These are phyloP conservation scores for Nicotiana rustica DNA, from an alignment of 305 asterid genomes.

Conservation along the genomic window DNA sequence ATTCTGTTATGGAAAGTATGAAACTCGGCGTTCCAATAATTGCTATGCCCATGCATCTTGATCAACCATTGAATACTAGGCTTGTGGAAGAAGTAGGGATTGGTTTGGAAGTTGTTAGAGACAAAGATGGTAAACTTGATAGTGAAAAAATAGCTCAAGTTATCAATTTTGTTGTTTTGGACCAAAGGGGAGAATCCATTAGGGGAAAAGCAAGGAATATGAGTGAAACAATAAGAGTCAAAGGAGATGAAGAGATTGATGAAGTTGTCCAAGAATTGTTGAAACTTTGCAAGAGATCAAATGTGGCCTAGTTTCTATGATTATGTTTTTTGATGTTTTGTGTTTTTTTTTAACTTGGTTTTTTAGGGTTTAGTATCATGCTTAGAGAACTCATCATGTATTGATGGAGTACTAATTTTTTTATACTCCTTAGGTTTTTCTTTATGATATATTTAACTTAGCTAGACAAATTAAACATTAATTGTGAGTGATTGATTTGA, in stretches of 20 bases:
- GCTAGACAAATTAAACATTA: no score
- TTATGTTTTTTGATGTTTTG: neutral
- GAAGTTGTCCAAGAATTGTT: slow-evolving; percentile 28
- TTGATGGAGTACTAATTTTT: no score
- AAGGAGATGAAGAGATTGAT: slow-evolving; percentile 37
- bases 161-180: slow-evolving; percentile 20
- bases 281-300: slow-evolving; percentile 28
- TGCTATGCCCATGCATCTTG: slow-evolving; percentile 44
- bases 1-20: slow-evolving; percentile 39
- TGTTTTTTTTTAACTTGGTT: neutral
- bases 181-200: slow-evolving; percentile 11
- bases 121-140: slow-evolving; percentile 18
- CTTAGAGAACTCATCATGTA: no score
- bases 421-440: no score
- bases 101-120: slow-evolving; percentile 18
- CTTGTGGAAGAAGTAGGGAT: slow-evolving; percentile 30
- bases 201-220: slow-evolving; percentile 25
- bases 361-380: no score
- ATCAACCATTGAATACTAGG: slow-evolving; percentile 40
- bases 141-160: slow-evolving; percentile 6
- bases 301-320: neutral
- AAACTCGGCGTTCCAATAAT: slow-evolving; percentile 42
- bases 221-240: slow-evolving; percentile 14
- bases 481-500: no score
- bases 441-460: no score